These are phyloP conservation scores for Pseudopyrenochaeta lycopersici DNA, from an alignment of 2,329 filamentous ascomycete species.

Conservation along the genomic window DNA sequence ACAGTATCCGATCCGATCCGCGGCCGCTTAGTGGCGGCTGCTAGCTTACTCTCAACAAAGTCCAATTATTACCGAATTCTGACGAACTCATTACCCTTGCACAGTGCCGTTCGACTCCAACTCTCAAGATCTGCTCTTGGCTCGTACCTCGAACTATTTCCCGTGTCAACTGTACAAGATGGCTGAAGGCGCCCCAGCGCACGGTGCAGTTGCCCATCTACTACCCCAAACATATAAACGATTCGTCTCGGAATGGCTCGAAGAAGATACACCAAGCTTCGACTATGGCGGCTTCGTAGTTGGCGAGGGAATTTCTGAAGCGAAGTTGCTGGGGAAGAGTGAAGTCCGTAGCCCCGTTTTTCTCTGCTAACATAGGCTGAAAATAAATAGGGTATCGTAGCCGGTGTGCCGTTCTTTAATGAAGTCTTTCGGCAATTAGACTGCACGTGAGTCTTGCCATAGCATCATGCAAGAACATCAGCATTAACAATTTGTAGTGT, in stretches of 20 bases:
- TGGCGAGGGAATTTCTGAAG: conserved; percentile 67
- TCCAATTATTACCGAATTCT: conserved; percentile 3
- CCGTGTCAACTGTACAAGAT: conserved; percentile 4
- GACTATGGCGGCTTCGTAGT: conserved; percentile 99
- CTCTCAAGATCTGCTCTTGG: background rate
- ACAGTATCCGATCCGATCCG: conserved; percentile 8
- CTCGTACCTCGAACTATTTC: background rate
- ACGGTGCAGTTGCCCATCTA: conserved; percentile 73
- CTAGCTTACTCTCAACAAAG: background rate
- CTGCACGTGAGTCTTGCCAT: conserved; percentile 67
- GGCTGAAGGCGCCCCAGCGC: conserved; percentile 62
- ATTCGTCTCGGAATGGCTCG: conserved; percentile 83
- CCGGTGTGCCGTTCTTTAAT: conserved; percentile 93
- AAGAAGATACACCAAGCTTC: conserved; percentile 95
- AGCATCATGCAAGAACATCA: background rate
- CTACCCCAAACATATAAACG: conserved; percentile 87
- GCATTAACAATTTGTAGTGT: conserved; percentile 60
- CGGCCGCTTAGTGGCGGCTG: conserved; percentile 28
- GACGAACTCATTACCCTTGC: conserved; percentile 11
- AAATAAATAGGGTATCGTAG: conserved; percentile 73
- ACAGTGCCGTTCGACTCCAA: background rate
- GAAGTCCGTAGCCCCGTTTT: conserved; percentile 48
- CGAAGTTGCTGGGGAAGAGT: conserved; percentile 66
- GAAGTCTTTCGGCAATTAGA: conserved; percentile 91
- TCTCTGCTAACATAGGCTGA: conserved; percentile 2